Percentiles rank a stretch among this genome's conserved stretches.
Evolutionary conservation across 2,329 filamentous ascomycete genomes (phyloP).

Genomic region (Trichophaea hybrida): DNA sequence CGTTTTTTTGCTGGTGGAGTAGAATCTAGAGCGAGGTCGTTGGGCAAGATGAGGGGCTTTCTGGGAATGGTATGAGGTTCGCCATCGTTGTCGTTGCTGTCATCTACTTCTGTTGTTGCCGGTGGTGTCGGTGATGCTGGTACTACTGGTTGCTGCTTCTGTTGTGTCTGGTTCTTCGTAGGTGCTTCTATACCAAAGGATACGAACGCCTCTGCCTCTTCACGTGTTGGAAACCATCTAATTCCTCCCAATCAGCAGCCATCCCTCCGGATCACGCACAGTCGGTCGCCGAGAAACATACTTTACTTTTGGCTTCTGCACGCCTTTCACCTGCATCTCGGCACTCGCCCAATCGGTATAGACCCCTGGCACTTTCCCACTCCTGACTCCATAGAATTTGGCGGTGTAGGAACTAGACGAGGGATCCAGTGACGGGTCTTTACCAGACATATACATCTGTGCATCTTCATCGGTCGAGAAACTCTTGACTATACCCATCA

Average conservation of each 20-base stretch:
- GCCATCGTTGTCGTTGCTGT: no score
- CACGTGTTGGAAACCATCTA: slow-evolving; percentile 35
- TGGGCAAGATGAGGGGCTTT: no score
- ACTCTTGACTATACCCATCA: slow-evolving; percentile 24
- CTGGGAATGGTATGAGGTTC: no score
- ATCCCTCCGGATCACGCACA: background rate
- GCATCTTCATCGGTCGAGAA: slow-evolving; percentile 26
- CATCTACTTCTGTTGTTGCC: slow-evolving; percentile 30
- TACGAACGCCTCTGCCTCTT: slow-evolving; percentile 59
- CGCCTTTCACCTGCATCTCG: slow-evolving; percentile 45
- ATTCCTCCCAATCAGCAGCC: background rate
- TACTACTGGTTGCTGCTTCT: slow-evolving; percentile 27
- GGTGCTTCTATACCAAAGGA: slow-evolving; percentile 29
- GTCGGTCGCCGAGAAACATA: background rate
- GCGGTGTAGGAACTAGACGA: slow-evolving; percentile 24
- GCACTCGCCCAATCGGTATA: slow-evolving; percentile 49
- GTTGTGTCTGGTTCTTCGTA: slow-evolving; percentile 21
- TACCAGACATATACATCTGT: slow-evolving; percentile 24
- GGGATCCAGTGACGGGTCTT: slow-evolving; percentile 27
- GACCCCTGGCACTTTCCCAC: slow-evolving; percentile 45
- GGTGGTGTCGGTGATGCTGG: slow-evolving; percentile 16
- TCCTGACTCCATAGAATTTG: slow-evolving; percentile 51
- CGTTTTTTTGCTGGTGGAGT: slow-evolving; percentile 31
- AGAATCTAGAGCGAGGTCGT: slow-evolving; percentile 31
- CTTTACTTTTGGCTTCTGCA: slow-evolving; percentile 46